phyloP scores from a whole-genome alignment of 345 rosid genomes.

The Camelina hispida region DNA sequence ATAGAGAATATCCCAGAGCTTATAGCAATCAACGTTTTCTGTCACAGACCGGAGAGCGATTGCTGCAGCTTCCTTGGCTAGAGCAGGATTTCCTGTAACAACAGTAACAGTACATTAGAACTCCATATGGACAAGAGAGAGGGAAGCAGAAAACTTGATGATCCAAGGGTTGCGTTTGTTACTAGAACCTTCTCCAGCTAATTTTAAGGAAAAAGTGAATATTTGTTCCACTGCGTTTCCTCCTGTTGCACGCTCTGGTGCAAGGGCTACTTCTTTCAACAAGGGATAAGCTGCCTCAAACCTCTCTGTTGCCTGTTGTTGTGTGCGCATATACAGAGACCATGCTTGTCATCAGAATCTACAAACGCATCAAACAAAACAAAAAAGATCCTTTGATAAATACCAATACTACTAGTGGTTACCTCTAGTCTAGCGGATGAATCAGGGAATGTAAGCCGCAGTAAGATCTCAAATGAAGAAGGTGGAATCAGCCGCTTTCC shows the following conservation, averaged over 20 bases:
- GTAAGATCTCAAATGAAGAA: background rate
- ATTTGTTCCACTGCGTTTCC: background rate
- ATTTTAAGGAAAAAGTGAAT: background rate
- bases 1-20: background rate
- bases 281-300: background rate
- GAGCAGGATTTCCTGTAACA: no score
- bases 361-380: no score
- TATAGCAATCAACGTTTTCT: no score
- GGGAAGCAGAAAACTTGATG: no score
- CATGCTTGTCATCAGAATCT: background rate
- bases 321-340: background rate
- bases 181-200: background rate
- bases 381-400: background rate
- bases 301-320: background rate
- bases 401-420: background rate
- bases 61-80: no score
- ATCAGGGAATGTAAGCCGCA: background rate
- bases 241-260: background rate
- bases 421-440: background rate
- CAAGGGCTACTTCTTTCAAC: background rate
- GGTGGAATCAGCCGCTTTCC: background rate
- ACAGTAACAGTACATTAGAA: no score
- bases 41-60: no score
- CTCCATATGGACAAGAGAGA: no score
- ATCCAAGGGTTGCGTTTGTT: no score